These are phyloP conservation scores for Boletellus sp. DNA, from an alignment of 768 basidiomycete species.

Conservation along the genomic window DNA sequence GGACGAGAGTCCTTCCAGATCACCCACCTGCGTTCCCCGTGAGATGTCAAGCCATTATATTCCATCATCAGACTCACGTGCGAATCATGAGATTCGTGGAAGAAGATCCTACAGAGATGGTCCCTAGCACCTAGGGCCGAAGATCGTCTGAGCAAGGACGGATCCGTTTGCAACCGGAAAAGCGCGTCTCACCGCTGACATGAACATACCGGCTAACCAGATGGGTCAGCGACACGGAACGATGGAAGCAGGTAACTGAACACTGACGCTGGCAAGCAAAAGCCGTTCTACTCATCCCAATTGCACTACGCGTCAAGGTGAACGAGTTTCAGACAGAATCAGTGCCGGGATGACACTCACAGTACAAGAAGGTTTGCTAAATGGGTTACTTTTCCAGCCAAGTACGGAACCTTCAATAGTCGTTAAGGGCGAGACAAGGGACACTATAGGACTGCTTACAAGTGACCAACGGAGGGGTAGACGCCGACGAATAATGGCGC, in stretches of 20 bases:
- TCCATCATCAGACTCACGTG: slow-evolving; percentile 5
- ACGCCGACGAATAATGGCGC: slow-evolving; percentile 15
- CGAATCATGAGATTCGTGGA: slow-evolving; percentile 19
- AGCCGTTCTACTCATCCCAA: neutral
- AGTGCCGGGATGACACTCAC: neutral
- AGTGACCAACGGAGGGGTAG: slow-evolving; percentile 25
- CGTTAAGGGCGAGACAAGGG: neutral
- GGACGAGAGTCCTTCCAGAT: slow-evolving; percentile 10
- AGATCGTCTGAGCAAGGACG: neutral
- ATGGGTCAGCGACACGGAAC: neutral
- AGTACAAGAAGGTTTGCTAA: neutral
- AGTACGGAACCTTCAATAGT: slow-evolving; percentile 11
- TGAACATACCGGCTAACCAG: neutral
- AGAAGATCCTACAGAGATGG: slow-evolving; percentile 6
- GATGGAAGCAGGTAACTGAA: neutral
- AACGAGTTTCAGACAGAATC: neutral
- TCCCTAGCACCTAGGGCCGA: slow-evolving; percentile 1
- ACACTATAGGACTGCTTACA: slow-evolving; percentile 12
- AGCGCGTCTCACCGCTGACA: slow-evolving; percentile 1
- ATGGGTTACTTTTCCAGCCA: slow-evolving; percentile 6
- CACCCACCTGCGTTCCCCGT: slow-evolving; percentile 9
- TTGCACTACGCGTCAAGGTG: slow-evolving; percentile 2
- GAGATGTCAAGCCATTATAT: neutral
- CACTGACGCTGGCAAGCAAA: slow-evolving; percentile 9
- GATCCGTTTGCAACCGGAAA: neutral